Evolutionary conservation across 2,329 filamentous ascomycete genomes (phyloP), one percentile per base, ranked within the genome.

Genomic region (Ramichloridium luteum): DNA sequence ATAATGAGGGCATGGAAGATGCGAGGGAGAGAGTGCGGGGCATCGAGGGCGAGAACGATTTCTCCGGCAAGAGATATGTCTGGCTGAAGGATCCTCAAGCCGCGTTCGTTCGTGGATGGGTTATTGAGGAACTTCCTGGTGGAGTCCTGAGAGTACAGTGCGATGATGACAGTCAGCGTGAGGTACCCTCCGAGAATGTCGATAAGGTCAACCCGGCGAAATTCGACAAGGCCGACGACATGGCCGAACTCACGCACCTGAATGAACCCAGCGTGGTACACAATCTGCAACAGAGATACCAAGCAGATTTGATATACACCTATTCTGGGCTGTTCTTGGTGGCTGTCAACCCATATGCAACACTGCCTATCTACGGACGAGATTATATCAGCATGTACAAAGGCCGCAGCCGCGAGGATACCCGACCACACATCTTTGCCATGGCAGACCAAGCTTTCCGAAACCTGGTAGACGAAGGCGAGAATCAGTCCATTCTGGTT

Each of bases 161-260:
- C 52, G 90, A 96, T 39, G 83, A 94, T 67, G 88, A 85, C 47
- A 80, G 72, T 46, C 84, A 93, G 74, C 78, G 84, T 45, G 81
- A 93, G 53, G 78, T 90, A 30, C 78, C 88, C 44, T 62, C 72
- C 31, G 86, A 96, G 48, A 80, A 76, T 48, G 85, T 94, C 45
- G 92, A 98, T 67, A 96, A 94, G 61, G 92, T 98, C 64, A 98
- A 98, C 60, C 90, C 90, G 28, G 88, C 88, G 51, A 98, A 98
- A 57, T 98, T 98, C 62, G 90, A 98, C 70, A 98, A 94, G 61
- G 88, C 88, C 43, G 85, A 92, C 62, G 92, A 98, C 58, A 98
- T 98, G 90, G 90, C 92, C 14, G 90, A 98, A 57, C 70, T 98
- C 51, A 98, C 90, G 4, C 90, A 98, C 58, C 66, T 98, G 42